Evolutionary conservation across 164 flowering plant species (phyloP), one percentile per base, ranked within the genome.

Genomic region (Annona cherimola): DNA sequence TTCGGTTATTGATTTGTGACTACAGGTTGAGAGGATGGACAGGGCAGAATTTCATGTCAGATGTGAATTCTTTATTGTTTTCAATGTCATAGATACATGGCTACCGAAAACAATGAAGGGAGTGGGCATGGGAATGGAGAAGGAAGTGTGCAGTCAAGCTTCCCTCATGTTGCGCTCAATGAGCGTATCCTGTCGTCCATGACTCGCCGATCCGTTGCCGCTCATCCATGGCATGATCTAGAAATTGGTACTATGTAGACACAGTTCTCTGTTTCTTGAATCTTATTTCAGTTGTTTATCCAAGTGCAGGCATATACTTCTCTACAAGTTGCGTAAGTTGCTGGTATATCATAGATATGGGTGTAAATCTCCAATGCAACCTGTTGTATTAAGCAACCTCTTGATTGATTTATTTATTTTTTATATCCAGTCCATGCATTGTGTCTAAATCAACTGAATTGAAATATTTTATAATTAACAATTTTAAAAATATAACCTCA

Each of bases 141-240:
- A 70, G 79, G 67, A 26, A 81, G 80, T 74, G 75, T 18, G 18
- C 60, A 20, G 60, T 67, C 83, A 0, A 68, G 68, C 4, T 76
- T 74, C 55, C 76, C 86, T 79, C 84, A 26, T 62, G 83, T 77
- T 39, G 71, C 39, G 3, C 91, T 93, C 64, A 91, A 93, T 80
- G 94, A 93, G 75, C 83, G 97, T 46, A 93, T 91, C 72, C 89
- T 91, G 65, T 82, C 90, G 35, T 91, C 97, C 40, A 82, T 93
- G 86, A 81, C 96, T 2, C 85, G 83, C n/a, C 81, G 91, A 80
- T 86, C 97, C 42, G 78, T 89, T 19, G 98, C 97, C 81, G 97
- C 98, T 72, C 98, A 93, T 81, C 98, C 98, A 0, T 93, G 98
- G 98, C 98, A 93, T 73, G 98, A 93, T 80, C 76, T 93, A 57